Percentiles rank a stretch among this genome's conserved stretches.
These are phyloP conservation scores for Alternaria conjuncta DNA, from an alignment of 2,329 filamentous ascomycete species.

Conservation along the genomic window DNA sequence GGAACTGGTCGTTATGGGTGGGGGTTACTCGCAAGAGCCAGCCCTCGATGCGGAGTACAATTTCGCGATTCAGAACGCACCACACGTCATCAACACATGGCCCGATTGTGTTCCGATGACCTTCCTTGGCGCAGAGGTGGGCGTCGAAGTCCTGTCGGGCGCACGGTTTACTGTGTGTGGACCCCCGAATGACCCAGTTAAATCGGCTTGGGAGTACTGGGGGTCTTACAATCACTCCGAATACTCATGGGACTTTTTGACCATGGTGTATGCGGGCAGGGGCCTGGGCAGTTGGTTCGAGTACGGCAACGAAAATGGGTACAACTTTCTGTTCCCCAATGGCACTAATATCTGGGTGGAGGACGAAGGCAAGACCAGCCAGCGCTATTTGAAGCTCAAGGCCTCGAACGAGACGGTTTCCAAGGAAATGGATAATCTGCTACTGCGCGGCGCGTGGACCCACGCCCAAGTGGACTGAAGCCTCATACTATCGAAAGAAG, in stretches of 20 bases:
- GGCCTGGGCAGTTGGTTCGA: slow-evolving; percentile 42
- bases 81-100: slow-evolving; percentile 58
- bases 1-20: slow-evolving; percentile 62
- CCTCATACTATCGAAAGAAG: background rate
- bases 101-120: slow-evolving; percentile 40
- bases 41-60: slow-evolving; percentile 55
- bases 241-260: slow-evolving; percentile 34
- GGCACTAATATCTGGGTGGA: slow-evolving; percentile 55
- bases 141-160: slow-evolving; percentile 52
- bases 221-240: slow-evolving; percentile 27
- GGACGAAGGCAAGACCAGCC: slow-evolving; percentile 45
- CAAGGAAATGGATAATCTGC: background rate
- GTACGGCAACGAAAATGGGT: slow-evolving; percentile 49
- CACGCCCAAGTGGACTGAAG: slow-evolving; percentile 3
- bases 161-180: slow-evolving; percentile 38
- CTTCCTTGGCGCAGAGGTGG: slow-evolving; percentile 56
- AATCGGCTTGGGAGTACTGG: slow-evolving; percentile 30
- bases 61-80: slow-evolving; percentile 54
- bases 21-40: slow-evolving; percentile 51
- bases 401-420: background rate
- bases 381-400: slow-evolving; percentile 41
- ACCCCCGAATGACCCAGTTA: slow-evolving; percentile 24
- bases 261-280: slow-evolving; percentile 26
- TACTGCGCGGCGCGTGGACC: slow-evolving; percentile 1
- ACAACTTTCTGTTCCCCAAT: slow-evolving; percentile 51